phyloP scores from a whole-genome alignment of 2,329 filamentous ascomycete species.

The Aspergillus melleus region DNA sequence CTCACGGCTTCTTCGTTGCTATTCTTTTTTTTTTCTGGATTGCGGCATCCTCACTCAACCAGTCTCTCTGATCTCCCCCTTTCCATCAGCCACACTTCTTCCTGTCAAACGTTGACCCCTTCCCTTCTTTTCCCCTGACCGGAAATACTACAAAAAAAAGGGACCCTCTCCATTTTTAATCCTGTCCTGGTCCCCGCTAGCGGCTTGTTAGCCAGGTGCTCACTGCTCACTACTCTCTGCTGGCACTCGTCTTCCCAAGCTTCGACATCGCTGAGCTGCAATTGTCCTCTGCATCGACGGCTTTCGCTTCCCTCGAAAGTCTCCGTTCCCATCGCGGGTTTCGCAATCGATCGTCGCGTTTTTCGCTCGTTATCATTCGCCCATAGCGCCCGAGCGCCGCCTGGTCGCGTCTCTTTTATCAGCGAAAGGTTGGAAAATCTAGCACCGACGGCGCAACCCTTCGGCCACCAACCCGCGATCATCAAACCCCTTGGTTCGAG shows the following conservation, averaged over 20 bases:
- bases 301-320: not conserved
- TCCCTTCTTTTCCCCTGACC: not conserved
- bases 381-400: not conserved
- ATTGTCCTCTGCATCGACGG: not conserved
- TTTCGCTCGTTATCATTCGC: not conserved
- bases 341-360: not conserved
- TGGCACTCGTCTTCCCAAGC: not conserved
- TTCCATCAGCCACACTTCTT: not conserved
- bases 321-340: not conserved
- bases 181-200: not conserved
- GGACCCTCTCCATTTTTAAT: not conserved
- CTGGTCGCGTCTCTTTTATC: not conserved
- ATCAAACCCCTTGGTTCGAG: not conserved
- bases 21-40: not conserved
- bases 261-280: not conserved
- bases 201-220: not conserved
- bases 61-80: not conserved
- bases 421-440: not conserved
- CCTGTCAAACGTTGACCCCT: not conserved
- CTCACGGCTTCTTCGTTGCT: too few relatives aligned
- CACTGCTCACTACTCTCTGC: not conserved
- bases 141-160: not conserved
- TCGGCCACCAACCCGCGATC: not conserved
- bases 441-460: not conserved
- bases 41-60: conserved; percentile 5